Evolutionary conservation across 148 eudicot genomes (phyloP), one percentile per base, ranked within the genome.

Genomic region (Hydrangea macrophylla): DNA sequence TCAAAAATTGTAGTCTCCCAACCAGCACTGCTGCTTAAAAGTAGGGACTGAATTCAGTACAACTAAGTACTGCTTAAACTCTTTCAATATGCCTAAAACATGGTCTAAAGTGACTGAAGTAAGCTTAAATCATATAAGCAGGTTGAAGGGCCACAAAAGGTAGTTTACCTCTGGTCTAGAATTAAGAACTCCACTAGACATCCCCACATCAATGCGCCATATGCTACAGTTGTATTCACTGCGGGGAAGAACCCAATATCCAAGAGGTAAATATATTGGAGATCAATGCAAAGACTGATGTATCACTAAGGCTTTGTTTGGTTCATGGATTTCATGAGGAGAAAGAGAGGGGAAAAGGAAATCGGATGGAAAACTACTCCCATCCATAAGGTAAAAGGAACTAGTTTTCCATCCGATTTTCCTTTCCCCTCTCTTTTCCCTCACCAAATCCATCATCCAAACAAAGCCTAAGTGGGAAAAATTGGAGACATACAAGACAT

Each of bases 191-290:
- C 98, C 98, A 32, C 95, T 85, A 51, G 98, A 94, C 98, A 94
- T 94, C 55, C 98, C 98, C 67, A 94, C 98, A 68, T 94, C 98
- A 75, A 94, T 73, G 23, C 98, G 88, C 98, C 98, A 94, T 72
- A 94, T 88, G 76, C 91, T 85, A 75, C 98, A 85, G 67, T 77
- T 73, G 55, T 80, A 94, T 82, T 84, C 78, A 70, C 98, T 93
- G 92, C 81, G 74, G 9, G 6, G 32, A 26, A 62, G 65, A 55
- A 66, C 18, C 31, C 50, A 54, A 40, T 31, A 56, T 10, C 45
- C 51, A 70, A 50, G 33, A 68, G 35, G 5, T 60, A 33, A 59
- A 15, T 23, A 31, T 13, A 33, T 18, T 39, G 9, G n/a, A 18
- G 9, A 56, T 25, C 56, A 39, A 62, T 37, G 26, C 39, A 40